These are phyloP conservation scores for Ostreobium quekettii DNA, from an alignment of 139 green algal genomes.

Conservation along the genomic window DNA sequence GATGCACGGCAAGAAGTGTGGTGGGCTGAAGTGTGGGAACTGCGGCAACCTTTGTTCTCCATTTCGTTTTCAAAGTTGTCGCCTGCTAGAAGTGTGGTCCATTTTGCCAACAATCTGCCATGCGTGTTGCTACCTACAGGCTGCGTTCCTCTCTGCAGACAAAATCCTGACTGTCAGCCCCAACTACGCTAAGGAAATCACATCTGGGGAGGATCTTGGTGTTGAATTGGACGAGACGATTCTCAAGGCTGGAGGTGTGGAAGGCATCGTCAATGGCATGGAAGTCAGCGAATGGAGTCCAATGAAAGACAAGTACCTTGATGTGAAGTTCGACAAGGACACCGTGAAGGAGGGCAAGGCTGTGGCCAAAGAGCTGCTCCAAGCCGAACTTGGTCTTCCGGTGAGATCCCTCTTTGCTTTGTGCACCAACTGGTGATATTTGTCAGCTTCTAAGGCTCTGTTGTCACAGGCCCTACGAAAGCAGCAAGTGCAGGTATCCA, in stretches of 20 bases:
- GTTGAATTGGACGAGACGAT: conserved; percentile 85
- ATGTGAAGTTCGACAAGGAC: conserved; percentile 83
- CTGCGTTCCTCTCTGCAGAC: conserved; percentile 78
- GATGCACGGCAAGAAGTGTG: no score
- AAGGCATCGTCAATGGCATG: conserved; percentile 99
- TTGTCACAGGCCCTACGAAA: no score
- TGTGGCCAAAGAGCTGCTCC: conserved; percentile 78
- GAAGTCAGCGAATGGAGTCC: conserved; percentile 92
- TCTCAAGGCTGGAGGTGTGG: conserved; percentile 45
- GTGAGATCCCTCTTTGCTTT: conserved; percentile 33
- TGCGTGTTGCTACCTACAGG: conserved; percentile 23
- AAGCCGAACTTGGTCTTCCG: conserved; percentile 59
- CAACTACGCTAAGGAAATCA: conserved; percentile 94
- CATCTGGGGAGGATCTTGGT: conserved; percentile 53
- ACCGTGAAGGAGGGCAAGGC: conserved; percentile 80
- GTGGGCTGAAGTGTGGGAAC: no score
- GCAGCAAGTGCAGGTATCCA: no score
- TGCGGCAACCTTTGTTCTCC: no score
- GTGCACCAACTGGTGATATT: no score
- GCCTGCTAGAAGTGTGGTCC: no score
- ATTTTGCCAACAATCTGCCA: no score
- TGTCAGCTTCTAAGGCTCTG: no score
- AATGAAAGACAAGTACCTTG: conserved; percentile 87
- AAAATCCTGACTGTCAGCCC: conserved; percentile 91
- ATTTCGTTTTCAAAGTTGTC: no score